Evolutionary conservation across 805 yeast genomes (phyloP).

Genomic region (Clavispora santaluciae): DNA sequence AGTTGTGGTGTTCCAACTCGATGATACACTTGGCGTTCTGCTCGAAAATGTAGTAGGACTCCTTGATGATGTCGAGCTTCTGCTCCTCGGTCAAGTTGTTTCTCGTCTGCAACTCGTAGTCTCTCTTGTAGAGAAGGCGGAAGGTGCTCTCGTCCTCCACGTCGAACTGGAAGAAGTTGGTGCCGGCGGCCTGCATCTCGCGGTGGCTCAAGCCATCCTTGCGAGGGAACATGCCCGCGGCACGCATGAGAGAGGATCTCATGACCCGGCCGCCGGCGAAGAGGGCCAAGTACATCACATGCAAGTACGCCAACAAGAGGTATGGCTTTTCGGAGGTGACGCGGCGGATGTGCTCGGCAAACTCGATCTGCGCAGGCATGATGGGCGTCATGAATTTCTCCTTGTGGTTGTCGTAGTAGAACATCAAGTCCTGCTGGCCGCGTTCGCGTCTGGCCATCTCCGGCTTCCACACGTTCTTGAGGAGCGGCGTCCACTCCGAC

Average conservation of each 20-base stretch:
- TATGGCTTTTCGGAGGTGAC: conserved; percentile 61
- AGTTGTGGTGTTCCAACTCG: conserved; percentile 66
- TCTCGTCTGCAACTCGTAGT: conserved; percentile 74
- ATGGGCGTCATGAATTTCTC: conserved; percentile 56
- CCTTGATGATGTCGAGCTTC: conserved; percentile 65
- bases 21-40: conserved; percentile 56
- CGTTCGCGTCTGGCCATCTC: conserved; percentile 59
- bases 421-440: conserved; percentile 58
- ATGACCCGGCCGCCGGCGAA: conserved; percentile 83
- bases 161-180: conserved; percentile 63
- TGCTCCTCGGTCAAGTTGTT: conserved; percentile 63
- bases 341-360: conserved; percentile 53
- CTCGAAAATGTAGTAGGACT: conserved; percentile 59
- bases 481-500: conserved; percentile 39
- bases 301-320: conserved; percentile 72
- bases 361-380: conserved; percentile 57
- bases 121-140: conserved; percentile 64
- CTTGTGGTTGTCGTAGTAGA: conserved; percentile 54
- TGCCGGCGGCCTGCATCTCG: conserved; percentile 57
- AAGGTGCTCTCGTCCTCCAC: conserved; percentile 62
- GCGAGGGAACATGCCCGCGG: conserved; percentile 72
- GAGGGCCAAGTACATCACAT: conserved; percentile 77
- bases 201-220: conserved; percentile 60
- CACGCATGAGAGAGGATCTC: conserved; percentile 59
- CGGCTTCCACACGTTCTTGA: conserved; percentile 62